Percentiles rank a stretch among this genome's conserved stretches.
phyloP scores from a whole-genome alignment of 1,284 basidiomycete genomes.

The Ustilago nuda region DNA sequence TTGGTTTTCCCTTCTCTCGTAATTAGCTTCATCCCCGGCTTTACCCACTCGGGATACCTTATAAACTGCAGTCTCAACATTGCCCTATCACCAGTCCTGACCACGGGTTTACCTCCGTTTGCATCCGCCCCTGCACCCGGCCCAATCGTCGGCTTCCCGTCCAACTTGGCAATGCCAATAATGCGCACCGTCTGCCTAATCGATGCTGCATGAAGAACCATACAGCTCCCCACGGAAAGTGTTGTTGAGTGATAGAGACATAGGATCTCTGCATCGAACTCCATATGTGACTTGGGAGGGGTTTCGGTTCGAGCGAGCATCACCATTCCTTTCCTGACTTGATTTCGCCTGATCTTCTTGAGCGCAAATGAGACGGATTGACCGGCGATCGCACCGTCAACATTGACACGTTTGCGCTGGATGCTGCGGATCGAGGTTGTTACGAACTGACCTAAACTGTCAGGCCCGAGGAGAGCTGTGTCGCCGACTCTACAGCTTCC shows the following conservation, averaged over 20 bases:
- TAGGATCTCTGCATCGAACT: slow-evolving; percentile 67
- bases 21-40: slow-evolving; percentile 66
- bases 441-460: slow-evolving; percentile 89
- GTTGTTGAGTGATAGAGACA: slow-evolving; percentile 68
- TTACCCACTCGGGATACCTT: slow-evolving; percentile 61
- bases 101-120: slow-evolving; percentile 58
- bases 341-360: slow-evolving; percentile 84
- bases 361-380: slow-evolving; percentile 94
- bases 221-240: slow-evolving; percentile 64
- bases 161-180: slow-evolving; percentile 61
- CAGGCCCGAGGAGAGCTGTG: slow-evolving; percentile 86
- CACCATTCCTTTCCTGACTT: slow-evolving; percentile 84
- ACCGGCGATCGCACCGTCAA: slow-evolving; percentile 85
- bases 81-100: slow-evolving; percentile 66
- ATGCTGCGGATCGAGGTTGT: slow-evolving; percentile 88
- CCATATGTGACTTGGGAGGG: slow-evolving; percentile 57
- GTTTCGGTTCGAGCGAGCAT: slow-evolving; percentile 71
- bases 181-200: slow-evolving; percentile 68
- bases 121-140: slow-evolving; percentile 10
- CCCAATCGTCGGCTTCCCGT: slow-evolving; percentile 36
- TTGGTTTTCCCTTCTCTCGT: slow-evolving; percentile 66
- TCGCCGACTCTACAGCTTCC: slow-evolving; percentile 72
- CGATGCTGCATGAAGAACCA: slow-evolving; percentile 66
- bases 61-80: slow-evolving; percentile 64
- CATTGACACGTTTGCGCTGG: slow-evolving; percentile 89